Percentiles rank a stretch among this genome's conserved stretches.
These are phyloP conservation scores for Sutorius australiensis DNA, from an alignment of 768 basidiomycete genomes.

Conservation along the genomic window DNA sequence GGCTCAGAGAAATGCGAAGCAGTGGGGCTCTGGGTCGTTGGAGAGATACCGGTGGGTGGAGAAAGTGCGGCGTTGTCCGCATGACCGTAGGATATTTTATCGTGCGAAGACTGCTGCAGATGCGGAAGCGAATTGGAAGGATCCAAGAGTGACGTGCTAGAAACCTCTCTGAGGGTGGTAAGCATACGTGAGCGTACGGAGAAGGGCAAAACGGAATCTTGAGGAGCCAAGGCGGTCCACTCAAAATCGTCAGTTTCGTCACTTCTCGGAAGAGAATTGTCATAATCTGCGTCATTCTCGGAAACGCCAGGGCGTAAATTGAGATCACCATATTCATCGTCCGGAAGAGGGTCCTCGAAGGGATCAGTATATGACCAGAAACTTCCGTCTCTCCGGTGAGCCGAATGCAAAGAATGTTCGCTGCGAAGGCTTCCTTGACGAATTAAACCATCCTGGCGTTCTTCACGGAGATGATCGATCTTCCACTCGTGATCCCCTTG, in stretches of 20 bases:
- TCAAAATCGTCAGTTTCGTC: slow-evolving; percentile 13
- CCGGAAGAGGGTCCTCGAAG: slow-evolving; percentile 30
- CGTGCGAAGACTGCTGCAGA: slow-evolving; percentile 21
- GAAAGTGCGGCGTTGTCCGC: slow-evolving; percentile 22
- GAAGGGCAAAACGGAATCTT: slow-evolving; percentile 12
- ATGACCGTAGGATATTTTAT: slow-evolving; percentile 24
- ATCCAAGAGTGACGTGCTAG: slow-evolving; percentile 21
- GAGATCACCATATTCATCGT: slow-evolving; percentile 17
- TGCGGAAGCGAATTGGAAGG: slow-evolving; percentile 25
- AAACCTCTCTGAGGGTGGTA: slow-evolving; percentile 33
- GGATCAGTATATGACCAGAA: slow-evolving; percentile 46
- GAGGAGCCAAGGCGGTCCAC: slow-evolving; percentile 10
- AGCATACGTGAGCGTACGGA: slow-evolving; percentile 27
- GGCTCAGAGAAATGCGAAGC: slow-evolving; percentile 25
- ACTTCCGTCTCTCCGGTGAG: slow-evolving; percentile 12
- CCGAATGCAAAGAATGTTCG: slow-evolving; percentile 5
- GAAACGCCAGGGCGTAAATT: slow-evolving; percentile 7
- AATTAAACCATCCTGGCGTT: slow-evolving; percentile 20
- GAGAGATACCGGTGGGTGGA: slow-evolving; percentile 10
- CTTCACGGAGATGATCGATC: slow-evolving; percentile 8
- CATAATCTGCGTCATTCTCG: slow-evolving; percentile 22
- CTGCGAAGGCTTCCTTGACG: slow-evolving; percentile 14
- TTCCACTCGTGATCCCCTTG: slow-evolving; percentile 18
- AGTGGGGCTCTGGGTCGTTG: slow-evolving; percentile 21
- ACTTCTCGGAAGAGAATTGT: slow-evolving; percentile 8